A percentile compares a stretch with the other conserved stretches of the same genome.
Conservation (phyloP, 139 green algal species). For the Eudorina sp. region DNA sequence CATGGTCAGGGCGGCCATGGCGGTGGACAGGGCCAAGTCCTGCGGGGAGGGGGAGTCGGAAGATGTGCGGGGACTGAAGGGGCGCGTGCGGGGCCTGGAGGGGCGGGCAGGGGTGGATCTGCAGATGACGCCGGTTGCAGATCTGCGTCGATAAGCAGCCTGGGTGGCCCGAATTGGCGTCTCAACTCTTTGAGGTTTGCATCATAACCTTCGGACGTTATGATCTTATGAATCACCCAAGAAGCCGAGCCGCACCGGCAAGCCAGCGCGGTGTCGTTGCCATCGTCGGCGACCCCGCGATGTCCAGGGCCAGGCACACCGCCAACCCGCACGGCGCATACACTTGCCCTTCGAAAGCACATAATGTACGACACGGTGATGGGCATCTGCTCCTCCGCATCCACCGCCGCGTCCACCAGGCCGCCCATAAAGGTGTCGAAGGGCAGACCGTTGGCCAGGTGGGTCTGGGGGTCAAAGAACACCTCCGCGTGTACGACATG, state of each 20-base stretch:
- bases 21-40: background rate
- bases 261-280: too few relatives aligned
- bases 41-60: background rate
- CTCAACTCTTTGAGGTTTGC: too few relatives aligned
- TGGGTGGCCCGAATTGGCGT: too few relatives aligned
- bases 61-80: constrained; percentile 29
- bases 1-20: background rate
- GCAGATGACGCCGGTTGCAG: too few relatives aligned
- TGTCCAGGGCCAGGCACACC: too few relatives aligned
- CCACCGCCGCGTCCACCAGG: constrained; percentile 10
- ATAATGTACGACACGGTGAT: constrained; percentile 61
- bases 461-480: constrained; percentile 75
- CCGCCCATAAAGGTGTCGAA: constrained; percentile 3
- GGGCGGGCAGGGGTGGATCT: background rate
- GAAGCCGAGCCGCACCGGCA: too few relatives aligned
- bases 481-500: constrained; percentile 67
- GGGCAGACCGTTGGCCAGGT: constrained; percentile 37
- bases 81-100: background rate
- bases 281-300: too few relatives aligned
- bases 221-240: too few relatives aligned
- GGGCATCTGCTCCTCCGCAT: constrained; percentile 22
- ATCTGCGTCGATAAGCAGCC: too few relatives aligned
- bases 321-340: background rate
- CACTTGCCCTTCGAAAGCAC: constrained; percentile 61
- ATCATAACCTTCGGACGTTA: too few relatives aligned